Base-by-base conservation (phyloP, 805 yeast species). In the Wickerhamiella spandovensis region DNA sequence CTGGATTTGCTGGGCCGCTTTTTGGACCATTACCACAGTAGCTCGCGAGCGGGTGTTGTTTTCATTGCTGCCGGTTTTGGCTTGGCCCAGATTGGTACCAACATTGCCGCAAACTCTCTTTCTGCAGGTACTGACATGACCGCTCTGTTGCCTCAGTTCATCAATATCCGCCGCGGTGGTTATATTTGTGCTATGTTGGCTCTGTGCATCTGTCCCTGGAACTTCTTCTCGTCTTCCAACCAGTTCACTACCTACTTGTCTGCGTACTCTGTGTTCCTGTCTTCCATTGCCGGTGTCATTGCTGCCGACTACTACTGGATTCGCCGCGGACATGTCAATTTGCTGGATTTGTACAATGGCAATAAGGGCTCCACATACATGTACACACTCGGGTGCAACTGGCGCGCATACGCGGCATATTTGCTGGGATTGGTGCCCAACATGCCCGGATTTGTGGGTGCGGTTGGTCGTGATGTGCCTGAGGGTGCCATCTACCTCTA, bases 331-430 rank as follows among this genome's bases (percentile, higher is more conserved):
- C 72, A 72, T 61, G 61, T 87, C 55, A 69, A 74, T 49, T 65
- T 85, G 37, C 71, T 72, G 51, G 89, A 84, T 58, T 69, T 88
- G 55, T 88, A 82, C 67, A 58, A 75, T 23, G 75, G 72, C 42
- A 59, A 61, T 56, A 63, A 66, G 5, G 67, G 68, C 30, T 61
- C 72, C 7, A 64, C 68, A 50, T 88, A 87, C 68, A 74, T 74
- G 67, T 86, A 76, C 67, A 73, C 75, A 59, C 66, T 70, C 46
- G 95, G 95, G 39, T 58, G 77, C 64, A 85, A 86, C 63, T 84
- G 94, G 92, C 74, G 95, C 64, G 95, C 90, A 1, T 79, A 77
- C 56, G 77, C 73, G 30, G 92, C 95, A 1, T 87, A 87, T 63
- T 64, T 87, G 56, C 73, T 81, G 56, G 95, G 95, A 50, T 81